A percentile compares a stretch with the other conserved stretches of the same genome.
Evolutionary conservation across 1,284 basidiomycete genomes (phyloP).

Genomic region (Cryptococcus jaspeensis): DNA sequence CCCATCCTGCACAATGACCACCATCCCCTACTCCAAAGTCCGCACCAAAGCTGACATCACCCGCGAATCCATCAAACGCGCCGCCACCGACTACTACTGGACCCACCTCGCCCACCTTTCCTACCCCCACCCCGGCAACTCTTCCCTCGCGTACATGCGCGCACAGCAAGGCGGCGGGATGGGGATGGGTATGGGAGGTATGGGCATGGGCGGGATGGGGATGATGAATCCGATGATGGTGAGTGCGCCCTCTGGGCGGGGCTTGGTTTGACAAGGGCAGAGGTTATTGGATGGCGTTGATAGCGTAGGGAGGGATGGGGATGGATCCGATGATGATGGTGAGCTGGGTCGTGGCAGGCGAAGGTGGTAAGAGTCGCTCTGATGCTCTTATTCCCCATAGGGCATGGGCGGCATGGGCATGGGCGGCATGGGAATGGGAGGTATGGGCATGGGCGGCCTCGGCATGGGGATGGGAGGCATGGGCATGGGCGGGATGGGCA

Average conservation of each 20-base stretch:
- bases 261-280: too few species aligned
- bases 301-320: constrained; percentile 15
- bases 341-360: neutral
- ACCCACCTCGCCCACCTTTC: neutral
- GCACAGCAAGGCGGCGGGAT: neutral
- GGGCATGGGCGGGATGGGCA: constrained; percentile 22
- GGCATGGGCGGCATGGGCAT: constrained; percentile 24
- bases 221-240: constrained; percentile 12
- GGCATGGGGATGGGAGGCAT: constrained; percentile 9
- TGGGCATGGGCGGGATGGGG: constrained; percentile 23
- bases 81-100: constrained; percentile 5
- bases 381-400: neutral
- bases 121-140: neutral
- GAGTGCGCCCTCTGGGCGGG: neutral
- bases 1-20: neutral
- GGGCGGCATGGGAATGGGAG: constrained; percentile 19
- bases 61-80: constrained; percentile 7
- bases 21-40: constrained; percentile 3
- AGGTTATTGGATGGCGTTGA: constrained; percentile 3
- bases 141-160: neutral
- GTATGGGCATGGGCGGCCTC: constrained; percentile 14
- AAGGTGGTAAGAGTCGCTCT: too few species aligned
- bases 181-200: constrained; percentile 24
- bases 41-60: constrained; percentile 22
- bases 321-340: constrained; percentile 20